A percentile compares a stretch with the other conserved stretches of the same genome.
Evolutionary conservation across 2,329 filamentous ascomycete genomes (phyloP).

Genomic region (Talaromyces sp.): DNA sequence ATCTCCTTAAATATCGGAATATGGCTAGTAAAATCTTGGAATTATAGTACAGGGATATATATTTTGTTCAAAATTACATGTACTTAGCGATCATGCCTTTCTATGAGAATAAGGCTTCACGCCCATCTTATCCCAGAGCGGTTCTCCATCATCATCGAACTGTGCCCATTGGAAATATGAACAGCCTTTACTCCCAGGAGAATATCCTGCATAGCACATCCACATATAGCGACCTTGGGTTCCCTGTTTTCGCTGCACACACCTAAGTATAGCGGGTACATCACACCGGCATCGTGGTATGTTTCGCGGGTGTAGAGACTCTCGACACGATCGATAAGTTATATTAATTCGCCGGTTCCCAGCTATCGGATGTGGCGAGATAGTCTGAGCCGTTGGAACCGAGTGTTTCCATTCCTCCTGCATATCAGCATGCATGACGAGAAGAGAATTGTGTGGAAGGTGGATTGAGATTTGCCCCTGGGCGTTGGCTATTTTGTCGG

Average conservation of each 20-base stretch:
- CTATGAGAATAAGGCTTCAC: neutral
- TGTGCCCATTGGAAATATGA: slow-evolving; percentile 79
- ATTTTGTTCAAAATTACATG: neutral
- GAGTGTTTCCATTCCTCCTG: slow-evolving; percentile 96
- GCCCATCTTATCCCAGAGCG: slow-evolving; percentile 51
- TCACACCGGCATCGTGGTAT: slow-evolving; percentile 76
- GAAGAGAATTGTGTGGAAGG: slow-evolving; percentile 85
- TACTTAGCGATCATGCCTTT: neutral
- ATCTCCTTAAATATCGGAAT: neutral
- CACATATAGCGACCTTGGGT: slow-evolving; percentile 81
- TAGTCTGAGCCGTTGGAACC: slow-evolving; percentile 67
- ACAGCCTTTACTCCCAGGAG: slow-evolving; percentile 53
- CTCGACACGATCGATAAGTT: slow-evolving; percentile 84
- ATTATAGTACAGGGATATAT: neutral
- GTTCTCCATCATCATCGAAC: slow-evolving; percentile 82
- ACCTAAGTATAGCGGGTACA: slow-evolving; percentile 65
- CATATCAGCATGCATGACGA: slow-evolving; percentile 97
- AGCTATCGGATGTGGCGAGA: slow-evolving; percentile 80
- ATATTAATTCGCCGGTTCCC: slow-evolving; percentile 83
- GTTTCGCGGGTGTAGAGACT: slow-evolving; percentile 67
- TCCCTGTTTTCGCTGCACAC: slow-evolving; percentile 73
- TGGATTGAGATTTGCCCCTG: slow-evolving; percentile 89
- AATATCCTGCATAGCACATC: slow-evolving; percentile 74
- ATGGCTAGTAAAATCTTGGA: neutral
- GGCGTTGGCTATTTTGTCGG: slow-evolving; percentile 48